Evolutionary conservation across 768 basidiomycete genomes (phyloP).

Genomic region (Astraeus odoratus): DNA sequence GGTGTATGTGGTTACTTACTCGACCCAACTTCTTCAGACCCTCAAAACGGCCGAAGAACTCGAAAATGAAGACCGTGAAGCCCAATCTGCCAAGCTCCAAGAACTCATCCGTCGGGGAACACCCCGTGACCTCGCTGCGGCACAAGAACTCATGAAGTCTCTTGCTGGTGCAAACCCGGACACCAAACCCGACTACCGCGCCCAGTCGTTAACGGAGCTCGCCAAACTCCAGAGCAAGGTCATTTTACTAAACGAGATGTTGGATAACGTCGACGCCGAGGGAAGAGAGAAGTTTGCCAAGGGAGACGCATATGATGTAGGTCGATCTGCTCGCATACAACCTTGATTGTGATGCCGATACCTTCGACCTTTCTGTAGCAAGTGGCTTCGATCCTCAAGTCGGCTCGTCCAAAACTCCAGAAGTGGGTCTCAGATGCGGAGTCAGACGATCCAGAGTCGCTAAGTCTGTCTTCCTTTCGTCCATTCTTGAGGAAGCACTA

Average conservation of each 20-base stretch:
- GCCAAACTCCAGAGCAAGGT: conserved; percentile 95
- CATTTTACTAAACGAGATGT: conserved; percentile 92
- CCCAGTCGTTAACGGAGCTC: conserved; percentile 83
- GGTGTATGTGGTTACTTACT: conserved; percentile 33
- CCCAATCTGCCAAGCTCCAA: conserved; percentile 96
- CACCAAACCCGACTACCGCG: conserved; percentile 87
- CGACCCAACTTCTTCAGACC: conserved; percentile 40
- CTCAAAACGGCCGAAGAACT: conserved; percentile 94
- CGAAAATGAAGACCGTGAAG: conserved; percentile 90
- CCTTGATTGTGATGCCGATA: neutral
- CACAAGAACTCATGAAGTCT: conserved; percentile 95
- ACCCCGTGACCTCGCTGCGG: conserved; percentile 88
- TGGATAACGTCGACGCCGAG: conserved; percentile 77
- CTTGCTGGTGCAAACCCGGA: conserved; percentile 95
- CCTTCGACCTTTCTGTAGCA: conserved; percentile 45
- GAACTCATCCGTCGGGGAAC: conserved; percentile 95
- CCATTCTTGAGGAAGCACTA: neutral
- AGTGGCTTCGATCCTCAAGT: conserved; percentile 75
- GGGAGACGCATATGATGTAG: conserved; percentile 90
- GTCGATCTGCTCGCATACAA: conserved; percentile 18
- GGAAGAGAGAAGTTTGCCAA: conserved; percentile 73
- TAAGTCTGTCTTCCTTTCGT: conserved; percentile 48
- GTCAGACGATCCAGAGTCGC: conserved; percentile 80
- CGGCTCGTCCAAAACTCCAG: conserved; percentile 89
- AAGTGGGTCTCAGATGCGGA: conserved; percentile 97